A percentile compares a stretch with the other conserved stretches of the same genome.
Evolutionary conservation across 441 rosid genomes (phyloP).

Genomic region (Codiaeum variegatum): DNA sequence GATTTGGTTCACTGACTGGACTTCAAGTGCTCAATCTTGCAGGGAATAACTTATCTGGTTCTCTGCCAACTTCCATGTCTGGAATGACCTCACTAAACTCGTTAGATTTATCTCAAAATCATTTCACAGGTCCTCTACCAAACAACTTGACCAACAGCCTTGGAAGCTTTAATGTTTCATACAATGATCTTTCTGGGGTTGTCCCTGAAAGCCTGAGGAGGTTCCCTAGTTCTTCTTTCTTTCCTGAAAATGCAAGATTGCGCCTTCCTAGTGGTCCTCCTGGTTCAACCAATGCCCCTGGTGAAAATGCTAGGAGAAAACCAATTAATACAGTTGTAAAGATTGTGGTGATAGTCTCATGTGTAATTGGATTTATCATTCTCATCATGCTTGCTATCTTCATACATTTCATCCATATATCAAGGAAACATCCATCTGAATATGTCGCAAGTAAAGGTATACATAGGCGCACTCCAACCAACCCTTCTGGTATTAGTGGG

Average conservation of each 20-base stretch:
- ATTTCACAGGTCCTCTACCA: conserved; percentile 75
- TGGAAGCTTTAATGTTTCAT: conserved; percentile 66
- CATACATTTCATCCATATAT: conserved; percentile 54
- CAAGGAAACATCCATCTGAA: conserved; percentile 46
- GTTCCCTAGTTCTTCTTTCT: conserved; percentile 72
- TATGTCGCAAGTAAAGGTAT: conserved; percentile 43
- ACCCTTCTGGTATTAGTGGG: conserved; percentile 47
- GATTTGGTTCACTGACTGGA: conserved; percentile 54
- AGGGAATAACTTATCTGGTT: conserved; percentile 79
- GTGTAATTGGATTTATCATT: conserved; percentile 64
- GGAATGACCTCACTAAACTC: conserved; percentile 58
- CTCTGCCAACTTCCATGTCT: conserved; percentile 72
- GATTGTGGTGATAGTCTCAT: conserved; percentile 64
- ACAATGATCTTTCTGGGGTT: conserved; percentile 82
- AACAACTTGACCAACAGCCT: conserved; percentile 60
- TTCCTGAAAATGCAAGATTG: conserved; percentile 70
- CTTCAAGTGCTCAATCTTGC: conserved; percentile 76
- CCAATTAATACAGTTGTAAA: conserved; percentile 51
- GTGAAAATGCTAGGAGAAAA: conserved; percentile 48
- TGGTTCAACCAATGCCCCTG: conserved; percentile 37
- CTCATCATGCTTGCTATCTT: conserved; percentile 76
- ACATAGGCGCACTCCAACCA: conserved; percentile 38
- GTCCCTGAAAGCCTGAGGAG: conserved; percentile 80
- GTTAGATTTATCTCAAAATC: conserved; percentile 77
- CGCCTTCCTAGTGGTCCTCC: conserved; percentile 56